Evolutionary conservation across 352 stramenopile genomes (phyloP), one percentile per base, ranked within the genome.

Genomic region (Phytophthora sp.): DNA sequence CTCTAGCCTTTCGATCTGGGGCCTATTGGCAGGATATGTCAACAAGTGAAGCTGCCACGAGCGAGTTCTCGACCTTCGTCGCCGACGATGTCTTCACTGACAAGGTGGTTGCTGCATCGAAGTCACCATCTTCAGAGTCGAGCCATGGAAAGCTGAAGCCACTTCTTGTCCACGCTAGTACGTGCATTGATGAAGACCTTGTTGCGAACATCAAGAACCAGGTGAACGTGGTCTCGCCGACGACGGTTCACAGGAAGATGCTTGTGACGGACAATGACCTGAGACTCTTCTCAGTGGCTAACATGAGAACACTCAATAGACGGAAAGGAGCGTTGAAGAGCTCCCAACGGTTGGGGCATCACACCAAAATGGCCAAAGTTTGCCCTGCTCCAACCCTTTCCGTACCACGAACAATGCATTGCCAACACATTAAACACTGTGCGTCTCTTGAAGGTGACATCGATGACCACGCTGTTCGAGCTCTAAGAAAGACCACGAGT

Each of bases 231-330:
- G 39, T 79, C 4, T 87, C 80, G 20, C 76, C 78, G 9, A 79
- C 63, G 13, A 71, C 58, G 24, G 54, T 68, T 2, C 63, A 82
- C 41, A 82, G 77, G 66, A 86, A 84, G 46, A 58, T 87, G 13
- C 67, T 84, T 21, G 79, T 84, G 18, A 78, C 68, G 1, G 73
- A 84, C 35, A 84, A 49, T 35, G 77, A 88, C 29, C 63, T 86
- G 31, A 76, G 55, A 20, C 35, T 84, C 15, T 69, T 74, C 29
- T 71, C 66, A 13, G 11, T 44, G 33, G 36, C 20, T 9, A 69
- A 65, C 30, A 71, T 71, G 66, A 70, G 36, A 33, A 12, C 50
- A 44, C 52, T 71, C 6, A 41, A 36, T 36, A 42, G 4, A 21
- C 21, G 18, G 7, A 54, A 67, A 20, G 12, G 27, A 12, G 8